phyloP scores from a whole-genome alignment of 345 rosid genomes.

The Salix caprea region DNA sequence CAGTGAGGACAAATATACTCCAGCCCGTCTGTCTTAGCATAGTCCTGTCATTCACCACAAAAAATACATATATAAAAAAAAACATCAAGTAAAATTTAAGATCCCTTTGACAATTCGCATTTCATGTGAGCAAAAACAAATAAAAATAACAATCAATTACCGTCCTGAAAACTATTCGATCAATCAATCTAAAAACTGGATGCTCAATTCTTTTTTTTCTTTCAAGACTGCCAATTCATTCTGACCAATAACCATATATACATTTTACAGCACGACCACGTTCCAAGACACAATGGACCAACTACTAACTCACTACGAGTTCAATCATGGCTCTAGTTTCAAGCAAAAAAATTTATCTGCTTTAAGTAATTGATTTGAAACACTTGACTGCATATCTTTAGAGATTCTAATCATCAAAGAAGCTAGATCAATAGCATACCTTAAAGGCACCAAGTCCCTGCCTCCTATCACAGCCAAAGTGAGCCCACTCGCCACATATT shows the following conservation, averaged over 20 bases:
- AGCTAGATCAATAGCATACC: constrained; percentile 34
- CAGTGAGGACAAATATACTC: constrained; percentile 96
- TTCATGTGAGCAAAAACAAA: background rate
- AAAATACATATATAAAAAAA: background rate
- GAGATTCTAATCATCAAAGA: background rate
- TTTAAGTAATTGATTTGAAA: background rate
- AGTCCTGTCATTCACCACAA: constrained; percentile 60
- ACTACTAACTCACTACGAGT: background rate
- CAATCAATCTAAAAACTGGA: background rate
- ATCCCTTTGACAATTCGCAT: background rate
- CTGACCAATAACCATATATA: too few species aligned
- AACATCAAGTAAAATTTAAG: background rate
- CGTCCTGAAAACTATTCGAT: background rate
- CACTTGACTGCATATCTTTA: background rate
- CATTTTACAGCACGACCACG: too few species aligned
- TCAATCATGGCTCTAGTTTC: background rate
- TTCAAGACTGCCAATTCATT: too few species aligned
- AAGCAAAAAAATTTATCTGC: background rate
- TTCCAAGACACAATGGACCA: background rate
- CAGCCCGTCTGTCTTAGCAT: constrained; percentile 94
- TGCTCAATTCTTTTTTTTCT: background rate
- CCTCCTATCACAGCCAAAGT: constrained; percentile 96
- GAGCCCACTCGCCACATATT: constrained; percentile 99
- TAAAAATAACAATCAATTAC: background rate
- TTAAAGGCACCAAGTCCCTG: constrained; percentile 98